Conservation (phyloP, 345 rosid species). For the Eutrema heterophyllum region DNA sequence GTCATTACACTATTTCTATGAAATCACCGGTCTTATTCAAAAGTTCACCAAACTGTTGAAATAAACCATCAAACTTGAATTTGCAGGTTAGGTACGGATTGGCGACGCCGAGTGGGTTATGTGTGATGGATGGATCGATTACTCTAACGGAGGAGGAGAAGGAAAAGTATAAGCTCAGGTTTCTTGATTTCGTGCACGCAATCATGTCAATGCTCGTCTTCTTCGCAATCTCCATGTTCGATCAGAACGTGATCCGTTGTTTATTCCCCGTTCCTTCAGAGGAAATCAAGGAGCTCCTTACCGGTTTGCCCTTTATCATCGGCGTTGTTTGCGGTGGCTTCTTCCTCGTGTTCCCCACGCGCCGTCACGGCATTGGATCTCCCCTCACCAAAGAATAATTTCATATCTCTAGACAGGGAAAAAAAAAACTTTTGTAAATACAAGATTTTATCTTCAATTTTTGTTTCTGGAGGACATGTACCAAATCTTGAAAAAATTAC, state of each 20-base stretch:
- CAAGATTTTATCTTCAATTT: constrained; percentile 2
- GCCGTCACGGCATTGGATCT: constrained; percentile 68
- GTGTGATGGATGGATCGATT: constrained; percentile 46
- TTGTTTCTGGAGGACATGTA: constrained; percentile 15
- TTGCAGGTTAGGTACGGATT: constrained; percentile 50
- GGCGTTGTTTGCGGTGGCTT: constrained; percentile 47
- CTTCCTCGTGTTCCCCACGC: constrained; percentile 55
- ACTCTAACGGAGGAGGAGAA: constrained; percentile 37
- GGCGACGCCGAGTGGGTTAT: constrained; percentile 54
- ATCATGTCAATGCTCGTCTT: constrained; percentile 54
- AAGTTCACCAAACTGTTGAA: neutral
- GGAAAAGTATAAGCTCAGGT: constrained; percentile 37
- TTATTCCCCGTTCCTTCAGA: constrained; percentile 47
- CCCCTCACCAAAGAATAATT: constrained; percentile 42
- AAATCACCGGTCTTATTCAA: neutral
- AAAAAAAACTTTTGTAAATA: constrained; percentile 3
- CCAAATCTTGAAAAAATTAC: constrained; percentile 6
- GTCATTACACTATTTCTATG: neutral
- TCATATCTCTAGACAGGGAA: neutral
- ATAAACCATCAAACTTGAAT: neutral
- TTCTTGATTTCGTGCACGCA: constrained; percentile 65
- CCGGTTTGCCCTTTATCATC: constrained; percentile 40
- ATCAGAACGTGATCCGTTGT: constrained; percentile 59
- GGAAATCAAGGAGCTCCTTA: constrained; percentile 39
- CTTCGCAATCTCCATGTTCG: constrained; percentile 50